Conservation (phyloP, 2,329 filamentous ascomycete genomes). For the Trichoderma afroharzianum region DNA sequence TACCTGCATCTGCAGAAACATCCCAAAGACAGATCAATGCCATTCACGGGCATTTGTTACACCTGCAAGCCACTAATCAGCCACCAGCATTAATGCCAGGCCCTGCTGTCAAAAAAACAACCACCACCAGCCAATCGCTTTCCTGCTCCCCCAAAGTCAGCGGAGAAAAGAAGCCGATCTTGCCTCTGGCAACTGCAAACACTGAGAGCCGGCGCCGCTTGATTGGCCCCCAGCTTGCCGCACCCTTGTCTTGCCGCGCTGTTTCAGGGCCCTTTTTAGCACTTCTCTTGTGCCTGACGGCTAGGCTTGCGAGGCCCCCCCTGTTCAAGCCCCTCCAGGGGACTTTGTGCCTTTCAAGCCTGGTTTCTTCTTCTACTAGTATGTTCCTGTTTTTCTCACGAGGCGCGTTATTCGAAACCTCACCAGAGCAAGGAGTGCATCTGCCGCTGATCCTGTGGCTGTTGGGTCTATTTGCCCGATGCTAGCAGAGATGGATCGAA, state of each 20-base stretch:
- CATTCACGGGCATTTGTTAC: neutral
- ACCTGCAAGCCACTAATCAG: neutral
- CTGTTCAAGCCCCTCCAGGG: neutral
- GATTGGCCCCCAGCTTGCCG: neutral
- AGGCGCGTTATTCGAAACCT: neutral
- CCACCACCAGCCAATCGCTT: neutral
- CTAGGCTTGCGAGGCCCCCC: neutral
- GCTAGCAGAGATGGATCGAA: neutral
- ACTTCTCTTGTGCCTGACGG: neutral
- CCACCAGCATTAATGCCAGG: neutral
- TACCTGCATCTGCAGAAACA: neutral
- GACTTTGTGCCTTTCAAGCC: neutral
- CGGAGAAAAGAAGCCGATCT: neutral
- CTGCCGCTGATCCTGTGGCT: neutral
- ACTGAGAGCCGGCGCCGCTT: neutral
- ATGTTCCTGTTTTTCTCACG: neutral
- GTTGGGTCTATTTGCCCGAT: neutral
- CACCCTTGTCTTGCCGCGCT: neutral
- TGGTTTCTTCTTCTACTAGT: neutral
- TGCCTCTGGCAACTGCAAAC: neutral
- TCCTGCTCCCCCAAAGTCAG: neutral
- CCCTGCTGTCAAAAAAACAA: neutral
- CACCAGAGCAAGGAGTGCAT: neutral
- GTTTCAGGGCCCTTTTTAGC: constrained; percentile 4
- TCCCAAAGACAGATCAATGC: neutral